Conservation (phyloP, 1,284 basidiomycete genomes). For the Ganoderma multipileum region DNA sequence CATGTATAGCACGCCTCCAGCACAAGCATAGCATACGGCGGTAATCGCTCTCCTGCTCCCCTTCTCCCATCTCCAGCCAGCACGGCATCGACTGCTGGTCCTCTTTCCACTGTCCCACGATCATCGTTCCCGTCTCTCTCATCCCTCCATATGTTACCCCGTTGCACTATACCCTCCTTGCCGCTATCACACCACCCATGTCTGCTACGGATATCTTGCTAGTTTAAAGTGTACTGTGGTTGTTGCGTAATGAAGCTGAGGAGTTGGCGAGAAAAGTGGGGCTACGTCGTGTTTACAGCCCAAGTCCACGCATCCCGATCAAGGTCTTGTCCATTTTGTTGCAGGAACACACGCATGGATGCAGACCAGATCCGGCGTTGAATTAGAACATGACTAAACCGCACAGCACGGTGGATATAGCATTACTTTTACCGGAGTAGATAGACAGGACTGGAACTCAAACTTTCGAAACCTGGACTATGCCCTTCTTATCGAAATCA, state of each 20-base stretch:
- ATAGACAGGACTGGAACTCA: not conserved
- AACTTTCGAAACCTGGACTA: constrained; percentile 27
- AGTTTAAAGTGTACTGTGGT: constrained; percentile 33
- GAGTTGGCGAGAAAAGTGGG: constrained; percentile 17
- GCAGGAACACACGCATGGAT: not conserved
- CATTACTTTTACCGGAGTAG: not conserved
- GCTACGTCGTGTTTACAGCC: not conserved
- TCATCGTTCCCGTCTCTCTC: constrained; percentile 1
- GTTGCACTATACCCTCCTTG: constrained; percentile 35
- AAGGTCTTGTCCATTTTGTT: not conserved
- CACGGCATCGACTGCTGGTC: constrained; percentile 16
- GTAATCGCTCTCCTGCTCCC: constrained; percentile 18
- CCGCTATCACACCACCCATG: constrained; percentile 25
- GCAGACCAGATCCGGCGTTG: not conserved
- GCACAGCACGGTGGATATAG: not conserved
- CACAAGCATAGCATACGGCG: constrained; percentile 13
- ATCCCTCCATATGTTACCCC: constrained; percentile 34
- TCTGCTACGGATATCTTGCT: constrained; percentile 30
- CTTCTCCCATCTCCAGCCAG: constrained; percentile 16
- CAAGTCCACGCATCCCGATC: not conserved
- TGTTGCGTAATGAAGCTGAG: constrained; percentile 30
- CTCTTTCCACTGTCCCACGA: not conserved
- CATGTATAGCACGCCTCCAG: constrained; percentile 22
- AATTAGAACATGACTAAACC: not conserved
- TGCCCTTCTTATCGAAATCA: constrained; percentile 31